phyloP scores from a whole-genome alignment of 805 yeast species.

The Clavispora asparagi region DNA sequence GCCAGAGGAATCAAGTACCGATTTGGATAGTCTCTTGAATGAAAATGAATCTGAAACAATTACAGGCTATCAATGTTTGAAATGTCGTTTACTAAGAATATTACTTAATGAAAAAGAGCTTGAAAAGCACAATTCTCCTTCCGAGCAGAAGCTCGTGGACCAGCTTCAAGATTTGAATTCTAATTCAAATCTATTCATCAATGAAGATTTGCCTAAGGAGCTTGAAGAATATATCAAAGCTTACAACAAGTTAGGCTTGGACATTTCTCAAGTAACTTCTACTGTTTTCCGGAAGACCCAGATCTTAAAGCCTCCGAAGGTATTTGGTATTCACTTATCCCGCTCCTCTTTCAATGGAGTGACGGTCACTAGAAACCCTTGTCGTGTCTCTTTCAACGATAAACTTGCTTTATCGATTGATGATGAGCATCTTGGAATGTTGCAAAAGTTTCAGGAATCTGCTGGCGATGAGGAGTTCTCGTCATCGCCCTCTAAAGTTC shows the following conservation, averaged over 20 bases:
- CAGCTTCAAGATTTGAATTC: conserved; percentile 31
- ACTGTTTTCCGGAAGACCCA: conserved; percentile 63
- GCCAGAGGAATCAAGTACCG: conserved; percentile 50
- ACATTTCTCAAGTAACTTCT: conserved; percentile 46
- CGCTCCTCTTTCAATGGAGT: conserved; percentile 73
- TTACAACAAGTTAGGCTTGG: conserved; percentile 42
- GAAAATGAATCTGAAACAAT: conserved; percentile 61
- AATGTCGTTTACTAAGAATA: conserved; percentile 49
- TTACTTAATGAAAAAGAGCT: conserved; percentile 22
- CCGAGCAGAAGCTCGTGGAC: conserved; percentile 21
- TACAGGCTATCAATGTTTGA: conserved; percentile 74
- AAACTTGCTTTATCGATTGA: conserved; percentile 45
- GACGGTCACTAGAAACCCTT: conserved; percentile 65
- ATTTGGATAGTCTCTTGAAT: conserved; percentile 50
- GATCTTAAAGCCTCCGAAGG: conserved; percentile 61
- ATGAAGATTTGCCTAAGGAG: conserved; percentile 58
- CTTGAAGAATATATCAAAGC: conserved; percentile 43
- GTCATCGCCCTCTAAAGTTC: conserved; percentile 8
- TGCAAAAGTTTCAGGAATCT: conserved; percentile 29
- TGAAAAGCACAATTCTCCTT: conserved; percentile 13
- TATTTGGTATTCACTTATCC: conserved; percentile 78
- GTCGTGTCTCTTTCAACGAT: conserved; percentile 65
- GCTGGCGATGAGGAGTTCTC: neutral
- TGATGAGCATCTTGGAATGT: conserved; percentile 30
- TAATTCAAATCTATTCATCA: conserved; percentile 43